Evolutionary conservation across 2,329 filamentous ascomycete species (phyloP), one percentile per base, ranked within the genome.

Genomic region (Berkeleyomyces rouxiae): DNA sequence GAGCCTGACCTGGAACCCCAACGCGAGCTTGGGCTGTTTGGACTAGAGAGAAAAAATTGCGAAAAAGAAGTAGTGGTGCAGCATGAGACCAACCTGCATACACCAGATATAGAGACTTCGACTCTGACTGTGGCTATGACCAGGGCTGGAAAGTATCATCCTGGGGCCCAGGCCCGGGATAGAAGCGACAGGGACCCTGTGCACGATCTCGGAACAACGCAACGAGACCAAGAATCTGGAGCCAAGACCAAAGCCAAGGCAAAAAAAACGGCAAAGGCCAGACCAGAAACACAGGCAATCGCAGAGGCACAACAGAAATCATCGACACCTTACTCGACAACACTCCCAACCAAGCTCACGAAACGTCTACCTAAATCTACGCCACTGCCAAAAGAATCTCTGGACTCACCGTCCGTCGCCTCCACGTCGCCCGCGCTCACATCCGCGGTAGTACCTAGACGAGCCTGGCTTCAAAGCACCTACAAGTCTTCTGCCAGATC

Each of bases 161-260:
- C 36, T 55, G 36, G 51, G 51, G 51, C 33, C 51, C 51, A 55
- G 51, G 51, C 51, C 51, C 51, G 33, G 51, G 13, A 37, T 55
- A 55, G 7, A 10, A 55, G 51, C 51, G 51, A 55, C 51, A 55
- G 7, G 51, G 51, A 55, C 51, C 51, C 51, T 55, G 51, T 55
- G 51, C 51, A 55, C 51, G 51, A 55, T 55, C 51, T 55, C 51
- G 55, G 55, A 58, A 58, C 55, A 43, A 4, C 37, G 37, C 55
- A 42, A 23, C 31, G 11, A 46, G 23, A 59, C 16, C 16, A 13
- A 59, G 40, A 59, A 59, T 43, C 57, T 36, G 13, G 58, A 60
- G 43, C 58, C 33, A 60, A 37, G 40, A 43, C 55, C 33, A 58
- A 43, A 58, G 55, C 55, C 55, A 58, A 55, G 51, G 13, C 51